Conservation (phyloP, 306 rosid genomes). For the Dalbergia cochinchinensis region DNA sequence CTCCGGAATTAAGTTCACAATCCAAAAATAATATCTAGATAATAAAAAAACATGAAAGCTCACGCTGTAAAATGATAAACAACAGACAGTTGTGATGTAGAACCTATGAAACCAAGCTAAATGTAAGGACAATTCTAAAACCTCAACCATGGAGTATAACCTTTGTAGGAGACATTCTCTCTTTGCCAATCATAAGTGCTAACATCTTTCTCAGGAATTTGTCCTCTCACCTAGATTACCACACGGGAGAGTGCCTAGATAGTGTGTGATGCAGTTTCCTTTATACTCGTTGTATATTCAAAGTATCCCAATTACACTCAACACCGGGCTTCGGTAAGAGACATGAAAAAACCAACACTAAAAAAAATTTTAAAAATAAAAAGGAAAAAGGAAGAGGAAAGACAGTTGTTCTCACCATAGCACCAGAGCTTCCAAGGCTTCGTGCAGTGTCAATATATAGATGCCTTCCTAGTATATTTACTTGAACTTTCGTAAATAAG, state of each 20-base stretch:
- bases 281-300: not conserved
- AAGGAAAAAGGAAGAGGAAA: conserved; percentile 31
- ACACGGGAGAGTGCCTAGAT: not conserved
- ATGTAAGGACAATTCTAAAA: conserved; percentile 9
- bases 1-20: conserved; percentile 28
- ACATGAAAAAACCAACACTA: not conserved
- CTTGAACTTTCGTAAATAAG: conserved; percentile 93
- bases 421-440: conserved; percentile 67
- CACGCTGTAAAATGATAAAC: not conserved
- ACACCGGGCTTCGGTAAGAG: conserved; percentile 16
- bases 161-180: conserved; percentile 24
- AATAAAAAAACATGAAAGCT: not conserved
- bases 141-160: conserved; percentile 14
- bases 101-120: conserved; percentile 23
- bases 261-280: not conserved
- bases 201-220: conserved; percentile 17
- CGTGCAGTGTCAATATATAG: conserved; percentile 88
- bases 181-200: not conserved
- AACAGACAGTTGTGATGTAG: conserved; percentile 26
- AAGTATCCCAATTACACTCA: conserved; percentile 22
- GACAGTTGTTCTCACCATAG: conserved; percentile 56
- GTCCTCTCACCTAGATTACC: not conserved
- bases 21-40: conserved; percentile 12
- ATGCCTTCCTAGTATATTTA: conserved; percentile 95
- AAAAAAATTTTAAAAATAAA: not conserved